Evolutionary conservation across 768 basidiomycete genomes (phyloP).

Genomic region (Psilocybe cubensis): DNA sequence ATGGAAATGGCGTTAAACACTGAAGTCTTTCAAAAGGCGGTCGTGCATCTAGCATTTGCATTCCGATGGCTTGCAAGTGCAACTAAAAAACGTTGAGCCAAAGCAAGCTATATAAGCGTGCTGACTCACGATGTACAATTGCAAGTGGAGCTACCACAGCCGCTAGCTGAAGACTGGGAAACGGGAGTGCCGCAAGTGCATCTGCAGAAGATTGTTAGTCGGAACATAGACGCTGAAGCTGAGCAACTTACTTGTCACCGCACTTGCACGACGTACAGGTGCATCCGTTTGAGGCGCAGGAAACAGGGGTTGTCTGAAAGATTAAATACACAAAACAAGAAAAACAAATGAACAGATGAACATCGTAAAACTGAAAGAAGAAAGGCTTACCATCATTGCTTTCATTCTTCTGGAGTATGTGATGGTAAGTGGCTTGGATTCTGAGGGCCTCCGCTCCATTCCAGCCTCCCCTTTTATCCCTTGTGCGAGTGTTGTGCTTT

Average conservation of each 20-base stretch:
- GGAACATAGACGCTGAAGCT: background rate
- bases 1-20: too few relatives aligned
- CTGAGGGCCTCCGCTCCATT: background rate
- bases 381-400: conserved; percentile 7
- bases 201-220: background rate
- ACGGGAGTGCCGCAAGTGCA: conserved; percentile 15
- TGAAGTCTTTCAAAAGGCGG: too few relatives aligned
- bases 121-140: conserved; percentile 13
- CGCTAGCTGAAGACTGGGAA: conserved; percentile 7
- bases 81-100: background rate
- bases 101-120: too few relatives aligned
- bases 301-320: conserved; percentile 6
- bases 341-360: background rate
- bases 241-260: background rate
- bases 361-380: too few relatives aligned
- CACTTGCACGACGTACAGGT: conserved; percentile 13
- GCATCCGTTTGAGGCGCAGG: conserved; percentile 3
- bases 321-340: background rate
- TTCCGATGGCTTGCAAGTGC: conserved; percentile 16
- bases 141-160: conserved; percentile 13
- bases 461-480: conserved; percentile 5
- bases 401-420: background rate
- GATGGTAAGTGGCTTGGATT: background rate
- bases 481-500: background rate
- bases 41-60: conserved; percentile 12